These are phyloP conservation scores for Jatropha curcas DNA, from an alignment of 345 rosid genomes.

Conservation along the genomic window DNA sequence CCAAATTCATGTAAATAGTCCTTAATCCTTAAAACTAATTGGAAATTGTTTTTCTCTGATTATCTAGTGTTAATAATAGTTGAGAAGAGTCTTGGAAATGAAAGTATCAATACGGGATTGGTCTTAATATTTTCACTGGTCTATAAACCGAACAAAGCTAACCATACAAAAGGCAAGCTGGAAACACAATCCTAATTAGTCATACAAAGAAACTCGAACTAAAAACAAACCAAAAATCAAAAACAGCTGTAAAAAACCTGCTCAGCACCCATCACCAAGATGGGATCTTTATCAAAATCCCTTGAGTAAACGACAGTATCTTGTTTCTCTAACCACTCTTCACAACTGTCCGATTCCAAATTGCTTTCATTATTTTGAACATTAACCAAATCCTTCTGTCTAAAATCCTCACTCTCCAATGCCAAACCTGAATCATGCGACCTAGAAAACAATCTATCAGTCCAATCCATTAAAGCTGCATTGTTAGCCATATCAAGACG, in stretches of 20 bases:
- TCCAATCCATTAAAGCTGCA: conserved; percentile 63
- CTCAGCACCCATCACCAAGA: conserved; percentile 56
- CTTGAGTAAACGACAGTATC: conserved; percentile 67
- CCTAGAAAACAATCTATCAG: conserved; percentile 49
- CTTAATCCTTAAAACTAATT: background rate
- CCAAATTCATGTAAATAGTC: background rate
- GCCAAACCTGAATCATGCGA: conserved; percentile 22
- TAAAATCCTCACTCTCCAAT: conserved; percentile 13
- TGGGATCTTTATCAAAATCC: conserved; percentile 72
- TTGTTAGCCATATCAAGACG: conserved; percentile 70
- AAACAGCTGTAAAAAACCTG: conserved; percentile 25
- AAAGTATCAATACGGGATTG: too few species aligned
- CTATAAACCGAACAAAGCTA: too few species aligned
- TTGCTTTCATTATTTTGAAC: conserved; percentile 16
- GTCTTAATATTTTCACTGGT: too few species aligned
- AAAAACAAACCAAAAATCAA: background rate
- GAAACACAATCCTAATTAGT: too few species aligned
- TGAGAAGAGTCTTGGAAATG: too few species aligned
- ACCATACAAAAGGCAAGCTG: too few species aligned
- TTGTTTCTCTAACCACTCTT: conserved; percentile 73
- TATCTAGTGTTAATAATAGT: too few species aligned
- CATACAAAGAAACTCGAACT: too few species aligned
- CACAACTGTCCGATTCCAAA: conserved; percentile 48
- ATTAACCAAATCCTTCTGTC: background rate
- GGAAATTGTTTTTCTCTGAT: too few species aligned